Evolutionary conservation across 139 green algal genomes (phyloP), one percentile per base, ranked within the genome.

Genomic region (Picochlorum sp.): DNA sequence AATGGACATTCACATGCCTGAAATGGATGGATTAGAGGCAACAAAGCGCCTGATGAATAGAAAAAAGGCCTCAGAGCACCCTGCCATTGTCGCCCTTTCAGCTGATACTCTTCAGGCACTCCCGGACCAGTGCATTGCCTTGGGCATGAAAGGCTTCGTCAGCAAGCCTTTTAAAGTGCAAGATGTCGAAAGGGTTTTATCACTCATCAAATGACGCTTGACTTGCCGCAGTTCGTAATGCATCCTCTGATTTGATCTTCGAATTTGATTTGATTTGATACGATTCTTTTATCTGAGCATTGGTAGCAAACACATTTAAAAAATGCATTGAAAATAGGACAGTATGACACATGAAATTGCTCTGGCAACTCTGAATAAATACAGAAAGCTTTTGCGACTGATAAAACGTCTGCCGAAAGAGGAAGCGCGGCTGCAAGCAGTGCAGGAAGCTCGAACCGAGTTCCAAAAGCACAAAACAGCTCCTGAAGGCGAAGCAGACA

Each of bases 1-100:
- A 21, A 90, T 95, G 87, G 87, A 94, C 69, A 74, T 88, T 5
- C 79, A 84, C 56, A 84, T 89, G 80, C 74, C 80, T 14, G 47
- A 54, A 54, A 90, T 90, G 79, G 84, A 93, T 64, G 86, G 86
- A 3, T 59, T 94, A 38, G 78, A 86, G 69, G 84, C 86, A 16
- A 80, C 80, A 28, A 69, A 63, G 6, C 70, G 62, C 26, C 82
- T 90, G 66, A 69, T 73, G 30, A 59, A 79, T 18, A 57, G 45
- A 21, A 77, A 79, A 44, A 65, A 68, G 7, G 65, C 70, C 2
- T 58, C 76, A 21, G 56, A 70, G 16, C 70, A 75, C 6, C 84
- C 84, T 4, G 58, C 74, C 11, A 87, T 90, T 65, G 77, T 90
- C 8, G 84, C 84, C 4, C 68, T 90, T 2, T 83, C 77, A 0